Base-by-base conservation (phyloP, 768 basidiomycete species). In the Russula vinacea region DNA sequence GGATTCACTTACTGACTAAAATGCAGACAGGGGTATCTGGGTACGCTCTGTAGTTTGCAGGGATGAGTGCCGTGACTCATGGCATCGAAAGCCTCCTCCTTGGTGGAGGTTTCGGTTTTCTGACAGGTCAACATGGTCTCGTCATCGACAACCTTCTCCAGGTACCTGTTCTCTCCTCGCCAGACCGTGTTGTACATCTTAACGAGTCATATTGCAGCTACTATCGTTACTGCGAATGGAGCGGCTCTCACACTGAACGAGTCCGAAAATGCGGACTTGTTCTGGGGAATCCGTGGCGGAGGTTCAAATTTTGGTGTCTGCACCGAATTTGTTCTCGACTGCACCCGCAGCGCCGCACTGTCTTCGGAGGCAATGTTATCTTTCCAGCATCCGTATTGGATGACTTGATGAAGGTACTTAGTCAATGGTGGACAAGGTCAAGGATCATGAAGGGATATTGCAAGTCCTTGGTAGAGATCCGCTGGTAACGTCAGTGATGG, bases 261-360 rank as follows among this genome's bases (percentile, higher is more conserved):
- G n/a, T 51, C 57, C 1, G 63, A 70, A 56, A 69, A 77, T 58
- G 1, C 70, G 0, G 83, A 84, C 60, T 72, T 84, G n/a, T 83
- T 82, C 72, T 84, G 81, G 69, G 83, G 73, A 26, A 77, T 84
- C 55, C 76, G 82, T 50, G 83, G 83, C 3, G 82, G 78, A 33
- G 83, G 82, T 33, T 77, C 76, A 47, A 84, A 83, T 66, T 84
- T 84, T 67, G 83, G 83, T n/a, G 78, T 84, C 26, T 79, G 81
- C 60, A 81, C 81, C 5, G 79, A 83, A 63, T 84, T 85, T 62
- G 75, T 66, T 58, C 74, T 65, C 70, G 71, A 63, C 68, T 84
- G 50, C 76, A 84, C 68, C 80, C 80, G 11, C 84, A 85, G 66
- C 77, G 79, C 10, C 68, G 71, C 17, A 80, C 77, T 2, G 78